Base-by-base conservation (phyloP, 2,329 filamentous ascomycete genomes). In the Eutypella sp. region DNA sequence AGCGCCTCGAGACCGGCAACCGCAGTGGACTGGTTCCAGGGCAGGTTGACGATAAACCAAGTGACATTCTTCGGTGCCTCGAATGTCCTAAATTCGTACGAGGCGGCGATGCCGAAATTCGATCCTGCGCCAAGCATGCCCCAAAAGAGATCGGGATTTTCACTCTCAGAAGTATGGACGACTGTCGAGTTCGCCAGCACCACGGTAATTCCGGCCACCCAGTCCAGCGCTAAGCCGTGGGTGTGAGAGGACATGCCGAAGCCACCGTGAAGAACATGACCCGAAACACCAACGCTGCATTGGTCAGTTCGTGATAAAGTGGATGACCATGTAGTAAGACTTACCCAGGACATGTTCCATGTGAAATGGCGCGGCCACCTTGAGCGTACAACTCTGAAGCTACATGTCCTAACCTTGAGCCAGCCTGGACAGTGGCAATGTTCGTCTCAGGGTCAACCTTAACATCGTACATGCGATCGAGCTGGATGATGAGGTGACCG, bases 1-100 rank as follows among this genome's bases (percentile, higher is more conserved):
- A 64, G 44, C 11, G 59, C 58, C 41, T 89, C 85, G 5, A 89
- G 70, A n/a, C 49, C 57, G 3, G 54, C 52, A 11, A 56, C 57
- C 3, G 57, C 50, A 2, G 48, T 58, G 25, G 55, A 53, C 40
- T 56, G 51, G 45, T 56, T 62, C 52, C 52, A 50, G 4, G 59
- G 59, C 38, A 63, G 25, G 23, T 48, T 59, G 15, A 47, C 60
- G 13, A 60, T 52, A 41, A 63, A 63, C 53, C 55, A 62, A 11
- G 61, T 63, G 19, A 63, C 47, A 33, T 59, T 62, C 10, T 50
- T 50, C 2, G 61, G 61, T 5, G 57, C 51, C 37, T 57, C 61
- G 45, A 63, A 62, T 15, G 61, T 63, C 11, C 59, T 56, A 22
- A 62, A 54, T 34, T 62, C 59, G 31, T 57, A 63, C 36, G 52